Base-by-base conservation (phyloP, 352 stramenopile species). In the Globisporangium radiosum region DNA sequence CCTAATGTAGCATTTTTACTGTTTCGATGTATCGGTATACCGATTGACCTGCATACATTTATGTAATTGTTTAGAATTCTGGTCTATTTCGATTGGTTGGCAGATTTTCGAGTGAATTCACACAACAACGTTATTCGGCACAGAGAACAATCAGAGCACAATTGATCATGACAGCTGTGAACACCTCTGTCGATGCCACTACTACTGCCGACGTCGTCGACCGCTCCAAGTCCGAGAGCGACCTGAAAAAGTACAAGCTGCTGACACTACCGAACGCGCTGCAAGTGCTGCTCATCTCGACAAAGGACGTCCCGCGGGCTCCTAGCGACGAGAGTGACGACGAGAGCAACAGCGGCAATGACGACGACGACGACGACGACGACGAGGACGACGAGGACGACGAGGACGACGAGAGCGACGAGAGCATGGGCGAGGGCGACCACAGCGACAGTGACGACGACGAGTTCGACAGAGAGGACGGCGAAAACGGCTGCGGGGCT, bases 221-320 rank as follows among this genome's bases (percentile, higher is more conserved):
- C 61, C 52, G 49, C 50, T 78, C 73, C 66, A 92, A 90, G 71
- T 90, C 76, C 45, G 75, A 71, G 14, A 86, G 77, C 53, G 87
- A 96, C 65, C 73, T 81, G 62, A 96, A 96, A 75, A 74, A 87
- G 60, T 96, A 96, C 65, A 70, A 85, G 17, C 78, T 94, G 14
- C 55, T 97, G 59, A 86, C 68, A 59, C 72, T 97, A 0, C 54
- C 68, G 45, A 97, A 97, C 54, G 72, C 64, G 25, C 67, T 97
- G 5, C 62, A 92, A 67, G 76, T 71, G 52, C 65, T 97, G 55
- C 74, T 97, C 39, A 86, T 96, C 48, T 79, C 72, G 39, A 86
- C 71, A 7, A 56, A 61, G 25, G 71, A 82, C 43, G 68, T 88
- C 71, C 72, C 54, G 68, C 71, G 37, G 58, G 60, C 43, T 70